These are phyloP conservation scores for Sporothrix brasiliensis DNA, from an alignment of 2,329 filamentous ascomycete genomes.

Conservation along the genomic window DNA sequence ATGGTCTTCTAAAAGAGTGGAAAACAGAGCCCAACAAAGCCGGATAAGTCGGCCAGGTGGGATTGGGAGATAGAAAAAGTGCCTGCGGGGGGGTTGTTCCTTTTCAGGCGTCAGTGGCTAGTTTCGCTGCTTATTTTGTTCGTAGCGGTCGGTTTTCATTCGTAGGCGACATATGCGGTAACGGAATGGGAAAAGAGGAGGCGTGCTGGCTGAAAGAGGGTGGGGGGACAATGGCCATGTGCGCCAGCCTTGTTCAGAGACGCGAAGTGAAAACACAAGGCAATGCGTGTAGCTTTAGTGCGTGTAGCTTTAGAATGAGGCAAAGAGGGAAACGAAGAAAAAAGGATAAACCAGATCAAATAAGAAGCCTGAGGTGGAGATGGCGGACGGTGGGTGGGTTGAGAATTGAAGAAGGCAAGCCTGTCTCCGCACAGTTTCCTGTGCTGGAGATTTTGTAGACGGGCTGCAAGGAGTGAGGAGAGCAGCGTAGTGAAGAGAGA, in stretches of 20 bases:
- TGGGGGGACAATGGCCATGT: constrained; percentile 17
- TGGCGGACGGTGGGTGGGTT: background rate
- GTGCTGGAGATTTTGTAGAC: background rate
- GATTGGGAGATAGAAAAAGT: constrained; percentile 4
- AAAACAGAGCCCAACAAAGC: constrained; percentile 29
- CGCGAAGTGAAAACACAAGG: background rate
- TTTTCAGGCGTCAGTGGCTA: constrained; percentile 29
- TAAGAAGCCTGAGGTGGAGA: background rate
- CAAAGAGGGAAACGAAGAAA: background rate
- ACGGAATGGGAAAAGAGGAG: constrained; percentile 13
- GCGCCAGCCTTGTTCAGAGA: constrained; percentile 20
- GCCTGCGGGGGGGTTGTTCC: constrained; percentile 12
- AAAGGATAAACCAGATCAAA: background rate
- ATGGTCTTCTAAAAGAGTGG: constrained; percentile 36
- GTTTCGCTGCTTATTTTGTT: constrained; percentile 12
- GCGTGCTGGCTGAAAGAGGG: constrained; percentile 9
- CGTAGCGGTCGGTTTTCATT: background rate
- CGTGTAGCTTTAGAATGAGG: background rate
- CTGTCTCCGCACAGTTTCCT: background rate
- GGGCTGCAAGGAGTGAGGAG: background rate
- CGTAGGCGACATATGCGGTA: background rate
- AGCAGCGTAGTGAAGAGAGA: background rate
- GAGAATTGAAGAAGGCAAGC: constrained; percentile 1
- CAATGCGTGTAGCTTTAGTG: background rate
- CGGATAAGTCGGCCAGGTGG: constrained; percentile 24